phyloP scores from a whole-genome alignment of 2,329 filamentous ascomycete species.

The Fusarium pininemorale region DNA sequence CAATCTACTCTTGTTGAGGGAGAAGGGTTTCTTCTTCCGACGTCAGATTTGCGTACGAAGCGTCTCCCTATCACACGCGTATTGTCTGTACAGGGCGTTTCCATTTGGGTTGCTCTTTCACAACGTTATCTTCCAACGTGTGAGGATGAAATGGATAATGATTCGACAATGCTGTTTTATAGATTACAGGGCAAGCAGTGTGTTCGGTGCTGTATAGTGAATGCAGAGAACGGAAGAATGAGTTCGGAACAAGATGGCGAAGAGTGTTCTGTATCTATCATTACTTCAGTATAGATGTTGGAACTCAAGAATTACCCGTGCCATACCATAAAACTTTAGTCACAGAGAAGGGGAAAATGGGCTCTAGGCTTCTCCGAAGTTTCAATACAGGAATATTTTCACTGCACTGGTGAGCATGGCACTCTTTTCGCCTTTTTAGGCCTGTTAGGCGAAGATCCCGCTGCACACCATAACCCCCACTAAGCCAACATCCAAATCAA shows the following conservation, averaged over 20 bases:
- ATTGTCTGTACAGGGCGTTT: rapidly evolving
- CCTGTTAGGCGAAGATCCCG: background rate
- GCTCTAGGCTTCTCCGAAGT: too few relatives aligned
- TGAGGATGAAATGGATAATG: too few relatives aligned
- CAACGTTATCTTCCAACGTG: background rate
- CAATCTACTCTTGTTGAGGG: rapidly evolving
- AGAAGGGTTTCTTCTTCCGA: background rate
- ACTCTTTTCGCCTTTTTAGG: background rate
- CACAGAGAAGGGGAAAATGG: too few relatives aligned
- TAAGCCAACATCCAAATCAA: background rate
- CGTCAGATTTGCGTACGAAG: rapidly evolving
- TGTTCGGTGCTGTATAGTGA: background rate
- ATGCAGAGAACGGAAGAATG: background rate
- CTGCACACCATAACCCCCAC: background rate
- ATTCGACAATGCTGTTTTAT: too few relatives aligned
- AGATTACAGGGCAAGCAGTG: background rate
- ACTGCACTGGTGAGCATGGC: too few relatives aligned
- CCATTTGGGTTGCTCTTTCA: background rate
- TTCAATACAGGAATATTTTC: too few relatives aligned
- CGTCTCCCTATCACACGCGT: background rate
- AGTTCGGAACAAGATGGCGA: too few relatives aligned
- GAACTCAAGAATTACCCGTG: background rate
- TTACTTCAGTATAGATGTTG: background rate
- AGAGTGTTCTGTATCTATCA: background rate
- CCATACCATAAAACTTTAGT: too few relatives aligned